A percentile compares a stretch with the other conserved stretches of the same genome.
Conservation (phyloP, 257 asterid genomes). For the Nicotiana tabacum region DNA sequence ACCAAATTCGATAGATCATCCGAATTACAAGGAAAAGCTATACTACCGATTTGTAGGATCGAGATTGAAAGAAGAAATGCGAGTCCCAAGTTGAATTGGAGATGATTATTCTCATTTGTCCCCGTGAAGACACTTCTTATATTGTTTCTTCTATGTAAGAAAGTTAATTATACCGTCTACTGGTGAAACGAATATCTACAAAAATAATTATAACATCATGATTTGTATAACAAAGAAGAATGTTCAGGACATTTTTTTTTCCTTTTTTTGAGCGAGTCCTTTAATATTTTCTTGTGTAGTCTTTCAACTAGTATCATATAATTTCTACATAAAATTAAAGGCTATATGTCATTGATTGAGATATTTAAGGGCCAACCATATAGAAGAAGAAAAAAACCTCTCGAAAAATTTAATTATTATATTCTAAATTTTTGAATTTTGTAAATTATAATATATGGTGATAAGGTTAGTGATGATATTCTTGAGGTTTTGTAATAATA, state of each 20-base stretch:
- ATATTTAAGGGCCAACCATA: not conserved
- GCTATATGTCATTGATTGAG: not conserved
- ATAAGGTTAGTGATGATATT: not conserved
- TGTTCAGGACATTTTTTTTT: not conserved
- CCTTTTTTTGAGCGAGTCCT: too few relatives aligned
- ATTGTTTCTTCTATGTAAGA: not conserved
- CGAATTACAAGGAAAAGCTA: constrained; percentile 20
- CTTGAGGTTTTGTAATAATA: not conserved
- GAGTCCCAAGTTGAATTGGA: not conserved
- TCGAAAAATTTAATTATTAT: not conserved
- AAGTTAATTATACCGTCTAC: not conserved
- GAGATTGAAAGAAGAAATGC: constrained; percentile 2
- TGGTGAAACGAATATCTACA: not conserved
- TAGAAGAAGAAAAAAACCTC: too few relatives aligned
- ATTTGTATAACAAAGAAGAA: not conserved
- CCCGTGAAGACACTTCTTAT: not conserved
- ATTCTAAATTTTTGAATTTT: not conserved
- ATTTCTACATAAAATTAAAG: not conserved
- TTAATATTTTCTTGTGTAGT: too few relatives aligned
- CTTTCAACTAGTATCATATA: not conserved
- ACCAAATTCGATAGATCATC: constrained; percentile 32
- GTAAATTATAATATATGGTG: not conserved
- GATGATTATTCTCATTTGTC: not conserved
- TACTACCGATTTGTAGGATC: constrained; percentile 18
- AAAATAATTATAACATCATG: too few relatives aligned